Base-by-base conservation (phyloP, 805 yeast genomes). In the Lipomyces mesembrius region DNA sequence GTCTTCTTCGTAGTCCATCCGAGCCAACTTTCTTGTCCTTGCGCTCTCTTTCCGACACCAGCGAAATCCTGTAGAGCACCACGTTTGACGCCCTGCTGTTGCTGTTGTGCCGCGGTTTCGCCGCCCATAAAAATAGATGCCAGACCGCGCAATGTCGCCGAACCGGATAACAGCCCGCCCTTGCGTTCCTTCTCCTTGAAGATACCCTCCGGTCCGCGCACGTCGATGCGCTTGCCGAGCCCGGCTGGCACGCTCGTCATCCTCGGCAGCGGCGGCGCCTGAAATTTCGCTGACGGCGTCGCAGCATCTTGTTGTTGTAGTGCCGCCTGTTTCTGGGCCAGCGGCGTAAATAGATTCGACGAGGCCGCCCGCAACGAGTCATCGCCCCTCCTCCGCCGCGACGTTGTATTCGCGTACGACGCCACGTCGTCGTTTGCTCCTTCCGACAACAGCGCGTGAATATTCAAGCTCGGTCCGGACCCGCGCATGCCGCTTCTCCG, bases 1-100 rank as follows among this genome's bases (percentile, higher is more conserved):
- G 84, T 80, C 46, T 71, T 64, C 59, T 71, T 69, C 8, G 75
- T 65, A 5, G 76, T 69, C 75, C 79, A 75, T 25, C 74, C 72
- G 29, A 71, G 70, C 80, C 80, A 79, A 60, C 60, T 61, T 53
- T 62, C 29, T 62, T 35, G 58, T 22, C 60, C 12, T 4, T 63
- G 57, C 62, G 35, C 11, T 52, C 34, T 52, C 57, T 52, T 54
- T 59, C 39, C 55, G 22, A 56, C 65, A 34, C 35, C 35, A 22
- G 20, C 57, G 17, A 49, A 49, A 22, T 49, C 53, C 9, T 49
- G 27, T 3, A 27, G 27, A n/a, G 27, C 53, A 9, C n/a, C 22
- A 5, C 53, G 22, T n/a, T 22, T 22, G 5, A 20, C 27, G 8
- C 53, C 27, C 12, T n/a, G 11, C 11, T 20, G 17, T 11, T 34